Evolutionary conservation across 345 rosid genomes (phyloP).

Genomic region (Salix dunnii): DNA sequence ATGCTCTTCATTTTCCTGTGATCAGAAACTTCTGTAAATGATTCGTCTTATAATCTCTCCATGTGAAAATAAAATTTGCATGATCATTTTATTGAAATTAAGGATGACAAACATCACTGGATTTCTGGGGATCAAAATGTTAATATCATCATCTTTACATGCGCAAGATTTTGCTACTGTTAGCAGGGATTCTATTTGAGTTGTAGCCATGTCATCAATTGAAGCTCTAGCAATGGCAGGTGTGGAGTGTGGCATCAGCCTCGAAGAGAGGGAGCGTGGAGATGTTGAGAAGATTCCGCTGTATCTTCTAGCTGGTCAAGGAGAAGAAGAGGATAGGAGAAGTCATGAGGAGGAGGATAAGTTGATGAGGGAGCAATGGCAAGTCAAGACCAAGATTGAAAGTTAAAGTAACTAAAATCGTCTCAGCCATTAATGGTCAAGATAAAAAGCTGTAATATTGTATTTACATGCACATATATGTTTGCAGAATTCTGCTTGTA

Average conservation of each 20-base stretch:
- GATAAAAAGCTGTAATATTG: neutral
- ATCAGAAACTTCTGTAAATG: too few relatives aligned
- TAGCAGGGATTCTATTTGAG: neutral
- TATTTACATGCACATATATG: neutral
- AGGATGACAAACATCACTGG: too few relatives aligned
- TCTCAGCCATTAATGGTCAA: neutral
- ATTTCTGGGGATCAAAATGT: too few relatives aligned
- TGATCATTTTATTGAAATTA: too few relatives aligned
- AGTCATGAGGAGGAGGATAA: neutral
- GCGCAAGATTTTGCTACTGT: neutral
- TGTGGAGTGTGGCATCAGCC: conserved; percentile 11
- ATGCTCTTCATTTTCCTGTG: too few relatives aligned
- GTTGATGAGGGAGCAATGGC: neutral
- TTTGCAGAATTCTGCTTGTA: neutral
- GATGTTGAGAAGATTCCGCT: conserved; percentile 4
- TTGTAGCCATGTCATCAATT: conserved; percentile 15
- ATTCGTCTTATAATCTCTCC: too few relatives aligned
- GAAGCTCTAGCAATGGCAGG: conserved; percentile 30
- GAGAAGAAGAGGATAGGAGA: neutral
- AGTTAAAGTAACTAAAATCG: neutral
- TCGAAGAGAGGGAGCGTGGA: conserved; percentile 15
- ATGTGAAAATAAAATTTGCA: too few relatives aligned
- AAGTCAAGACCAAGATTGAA: neutral
- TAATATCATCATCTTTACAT: too few relatives aligned
- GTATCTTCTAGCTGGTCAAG: conserved; percentile 9